Percentiles rank a stretch among this genome's conserved stretches.
These are phyloP conservation scores for Flagelloscypha sp. DNA, from an alignment of 768 basidiomycete species.

Conservation along the genomic window DNA sequence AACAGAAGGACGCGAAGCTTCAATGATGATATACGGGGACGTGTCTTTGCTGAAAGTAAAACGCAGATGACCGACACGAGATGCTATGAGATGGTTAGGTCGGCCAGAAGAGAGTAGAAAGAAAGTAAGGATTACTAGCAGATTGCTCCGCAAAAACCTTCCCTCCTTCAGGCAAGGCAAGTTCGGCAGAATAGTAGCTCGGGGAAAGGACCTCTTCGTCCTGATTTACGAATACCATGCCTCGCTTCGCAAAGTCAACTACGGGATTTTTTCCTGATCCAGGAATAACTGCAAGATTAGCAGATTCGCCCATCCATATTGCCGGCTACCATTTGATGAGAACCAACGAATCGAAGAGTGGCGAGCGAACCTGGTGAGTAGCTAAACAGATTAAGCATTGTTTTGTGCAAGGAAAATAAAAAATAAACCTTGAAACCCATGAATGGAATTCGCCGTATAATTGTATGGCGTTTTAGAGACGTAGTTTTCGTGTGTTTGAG, in stretches of 20 bases:
- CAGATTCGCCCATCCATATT: slow-evolving; percentile 85
- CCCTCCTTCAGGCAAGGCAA: slow-evolving; percentile 46
- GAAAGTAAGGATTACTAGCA: slow-evolving; percentile 39
- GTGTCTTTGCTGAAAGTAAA: slow-evolving; percentile 48
- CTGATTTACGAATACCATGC: slow-evolving; percentile 43
- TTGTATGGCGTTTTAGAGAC: slow-evolving; percentile 69
- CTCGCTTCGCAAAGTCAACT: slow-evolving; percentile 50
- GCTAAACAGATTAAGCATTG: too few relatives aligned
- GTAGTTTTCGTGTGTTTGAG: slow-evolving; percentile 70
- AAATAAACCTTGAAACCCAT: slow-evolving; percentile 46
- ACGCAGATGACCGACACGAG: slow-evolving; percentile 65
- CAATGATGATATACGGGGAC: slow-evolving; percentile 54
- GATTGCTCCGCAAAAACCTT: slow-evolving; percentile 49
- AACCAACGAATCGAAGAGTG: slow-evolving; percentile 72
- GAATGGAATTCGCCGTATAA: slow-evolving; percentile 42
- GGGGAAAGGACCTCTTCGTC: slow-evolving; percentile 45
- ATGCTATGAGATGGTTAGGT: slow-evolving; percentile 34
- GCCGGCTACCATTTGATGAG: slow-evolving; percentile 81
- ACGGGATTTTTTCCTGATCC: slow-evolving; percentile 32
- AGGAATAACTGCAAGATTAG: slow-evolving; percentile 51
- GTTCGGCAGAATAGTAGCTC: slow-evolving; percentile 48
- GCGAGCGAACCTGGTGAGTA: slow-evolving; percentile 17
- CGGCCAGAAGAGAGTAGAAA: slow-evolving; percentile 4
- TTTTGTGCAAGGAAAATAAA: too few relatives aligned
- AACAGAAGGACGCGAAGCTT: slow-evolving; percentile 56